Base-by-base conservation (phyloP, 495 filamentous ascomycete species). In the Lepidopterella palustris region DNA sequence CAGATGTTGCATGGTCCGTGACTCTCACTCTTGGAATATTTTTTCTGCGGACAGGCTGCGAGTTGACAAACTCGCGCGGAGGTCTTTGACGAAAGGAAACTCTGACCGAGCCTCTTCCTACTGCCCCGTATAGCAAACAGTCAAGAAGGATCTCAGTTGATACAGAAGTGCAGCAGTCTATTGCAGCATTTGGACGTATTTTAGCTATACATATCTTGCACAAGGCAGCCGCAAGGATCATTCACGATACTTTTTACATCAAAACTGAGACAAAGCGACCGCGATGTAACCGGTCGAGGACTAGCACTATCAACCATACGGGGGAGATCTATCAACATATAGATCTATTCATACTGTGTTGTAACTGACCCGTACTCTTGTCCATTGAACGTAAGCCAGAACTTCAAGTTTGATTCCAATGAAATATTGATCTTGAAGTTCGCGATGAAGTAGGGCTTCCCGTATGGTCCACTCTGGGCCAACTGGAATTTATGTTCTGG, bases 361-460 rank as follows among this genome's bases (percentile, higher is more conserved):
- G 40, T 55, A n/a, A 60, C 32, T 6, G 58, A 55, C 3, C 51
- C 58, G 23, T 60, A 60, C 39, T 50, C 26, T 10, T 45, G 28
- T n/a, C 42, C 58, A 25, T 60, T 50, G 24, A 60, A 42, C 15
- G 28, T 21, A 3, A 60, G n/a, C 20, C 18, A 55, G 58, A 60
- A 60, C 39, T 60, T 53, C 13, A 60, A 40, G 9, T 29, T 24
- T 3, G 50, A 55, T 18, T 45, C 25, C 5, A 60, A 23, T 5
- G 39, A 28, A n/a, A 60, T 60, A 6, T 60, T 40, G 39, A 60
- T 42, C 5, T 55, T 48, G 40, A 31, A 55, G 10, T 42, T 26
- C 35, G 53, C 23, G 6, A n/a, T 40, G 11, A 55, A 21, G 25
- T 55, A 60, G 0, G 23, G 11, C 5, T 42, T 35, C 21, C 58